Conservation (phyloP, 176 grass and related monocot genomes). For the Avena atlantica region DNA sequence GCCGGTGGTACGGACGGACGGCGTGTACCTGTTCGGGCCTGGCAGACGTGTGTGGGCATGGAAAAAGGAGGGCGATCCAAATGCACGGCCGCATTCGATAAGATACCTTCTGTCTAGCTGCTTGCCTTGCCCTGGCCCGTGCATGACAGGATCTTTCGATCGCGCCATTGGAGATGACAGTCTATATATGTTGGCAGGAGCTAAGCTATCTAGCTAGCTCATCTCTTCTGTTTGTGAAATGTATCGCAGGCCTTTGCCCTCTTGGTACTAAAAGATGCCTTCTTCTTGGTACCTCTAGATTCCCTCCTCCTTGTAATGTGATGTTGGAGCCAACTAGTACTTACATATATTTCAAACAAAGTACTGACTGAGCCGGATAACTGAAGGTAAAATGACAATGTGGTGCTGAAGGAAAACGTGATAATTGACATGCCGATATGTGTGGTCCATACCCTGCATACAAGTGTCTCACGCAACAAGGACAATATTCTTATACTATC, state of each 20-base stretch:
- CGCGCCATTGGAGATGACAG: background rate
- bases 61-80: background rate
- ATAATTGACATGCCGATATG: too few species aligned
- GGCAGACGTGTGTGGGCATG: background rate
- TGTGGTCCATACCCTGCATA: background rate
- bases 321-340: background rate
- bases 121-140: background rate
- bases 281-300: background rate
- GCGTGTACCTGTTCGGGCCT: background rate
- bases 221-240: background rate
- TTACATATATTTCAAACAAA: background rate
- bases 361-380: background rate
- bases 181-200: conserved; percentile 13
- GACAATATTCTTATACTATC: background rate
- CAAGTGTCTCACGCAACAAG: background rate
- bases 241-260: background rate
- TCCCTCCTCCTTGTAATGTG: background rate
- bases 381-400: background rate
- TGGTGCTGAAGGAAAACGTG: too few species aligned
- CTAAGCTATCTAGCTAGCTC: background rate
- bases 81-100: conserved; percentile 13
- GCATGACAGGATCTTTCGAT: conserved; percentile 24
- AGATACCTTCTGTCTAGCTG: conserved; percentile 37
- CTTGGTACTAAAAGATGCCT: conserved; percentile 11
- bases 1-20: background rate